phyloP scores from a whole-genome alignment of 1,139 yeast species.

The Yamadazyma sp. region DNA sequence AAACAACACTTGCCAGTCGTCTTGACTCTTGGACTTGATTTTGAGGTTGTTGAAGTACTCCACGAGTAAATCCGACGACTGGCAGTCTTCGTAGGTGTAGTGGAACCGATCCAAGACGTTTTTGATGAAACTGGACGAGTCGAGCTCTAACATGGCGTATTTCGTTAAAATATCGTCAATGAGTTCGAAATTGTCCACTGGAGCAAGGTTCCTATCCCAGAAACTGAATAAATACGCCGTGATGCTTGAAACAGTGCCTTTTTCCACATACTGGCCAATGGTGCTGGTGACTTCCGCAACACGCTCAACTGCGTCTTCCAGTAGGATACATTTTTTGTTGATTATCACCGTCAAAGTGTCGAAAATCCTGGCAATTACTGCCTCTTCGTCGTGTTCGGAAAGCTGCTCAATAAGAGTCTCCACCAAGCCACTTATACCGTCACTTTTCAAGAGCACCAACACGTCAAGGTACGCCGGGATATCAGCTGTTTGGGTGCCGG shows the following conservation, averaged over 20 bases:
- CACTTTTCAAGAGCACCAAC: not conserved
- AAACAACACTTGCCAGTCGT: slow-evolving; percentile 20
- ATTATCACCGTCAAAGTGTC: slow-evolving; percentile 1
- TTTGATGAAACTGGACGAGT: slow-evolving; percentile 10
- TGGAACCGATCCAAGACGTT: slow-evolving; percentile 7
- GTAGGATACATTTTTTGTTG: not conserved
- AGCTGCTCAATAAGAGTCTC: slow-evolving; percentile 1
- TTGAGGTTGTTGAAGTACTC: slow-evolving; percentile 10
- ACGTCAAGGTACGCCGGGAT: not conserved
- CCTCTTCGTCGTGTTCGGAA: slow-evolving; percentile 9
- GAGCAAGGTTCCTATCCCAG: slow-evolving; percentile 11
- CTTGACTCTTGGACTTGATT: slow-evolving; percentile 6
- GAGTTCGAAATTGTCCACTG: slow-evolving; percentile 18
- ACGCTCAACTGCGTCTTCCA: slow-evolving; percentile 1
- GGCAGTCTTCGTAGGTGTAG: slow-evolving; percentile 11
- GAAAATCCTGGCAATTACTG: slow-evolving; percentile 2
- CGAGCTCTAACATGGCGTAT: slow-evolving; percentile 21
- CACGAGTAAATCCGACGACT: slow-evolving; percentile 8
- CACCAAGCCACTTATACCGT: not conserved
- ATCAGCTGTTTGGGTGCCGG: not conserved
- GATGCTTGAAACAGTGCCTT: slow-evolving; percentile 21
- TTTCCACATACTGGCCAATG: slow-evolving; percentile 29
- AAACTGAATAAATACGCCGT: slow-evolving; percentile 10
- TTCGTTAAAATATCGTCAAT: slow-evolving; percentile 35
- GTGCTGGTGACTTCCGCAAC: slow-evolving; percentile 11